Evolutionary conservation across 108 stramenopile genomes (phyloP).

Genomic region (Poteriospumella lacustris): DNA sequence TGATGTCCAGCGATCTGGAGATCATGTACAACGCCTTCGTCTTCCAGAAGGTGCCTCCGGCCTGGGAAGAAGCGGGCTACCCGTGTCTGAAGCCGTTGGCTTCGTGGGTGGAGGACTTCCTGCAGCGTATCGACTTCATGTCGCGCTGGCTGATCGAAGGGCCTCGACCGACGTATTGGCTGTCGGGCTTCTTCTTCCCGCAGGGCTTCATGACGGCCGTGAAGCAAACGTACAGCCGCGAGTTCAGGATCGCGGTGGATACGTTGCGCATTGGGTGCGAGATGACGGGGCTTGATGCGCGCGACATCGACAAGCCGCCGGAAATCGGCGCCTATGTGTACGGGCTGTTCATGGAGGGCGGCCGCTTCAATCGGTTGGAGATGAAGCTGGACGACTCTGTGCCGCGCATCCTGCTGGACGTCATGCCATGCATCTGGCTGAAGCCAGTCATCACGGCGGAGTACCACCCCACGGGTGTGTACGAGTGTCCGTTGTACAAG

Average conservation of each 20-base stretch:
- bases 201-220: slow-evolving; percentile 59
- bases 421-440: slow-evolving; percentile 55
- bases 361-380: slow-evolving; percentile 43
- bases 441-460: slow-evolving; percentile 34
- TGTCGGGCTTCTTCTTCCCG: slow-evolving; percentile 58
- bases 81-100: slow-evolving; percentile 56
- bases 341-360: slow-evolving; percentile 60
- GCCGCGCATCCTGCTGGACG: slow-evolving; percentile 40
- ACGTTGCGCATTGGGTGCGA: slow-evolving; percentile 40
- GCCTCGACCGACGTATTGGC: slow-evolving; percentile 51
- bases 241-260: slow-evolving; percentile 50
- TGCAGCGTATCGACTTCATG: slow-evolving; percentile 43
- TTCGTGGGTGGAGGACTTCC: slow-evolving; percentile 52
- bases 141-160: slow-evolving; percentile 44
- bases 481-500: slow-evolving; percentile 56
- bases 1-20: slow-evolving; percentile 55
- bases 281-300: slow-evolving; percentile 36
- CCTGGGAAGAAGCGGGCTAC: slow-evolving; percentile 54
- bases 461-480: slow-evolving; percentile 12
- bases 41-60: slow-evolving; percentile 49
- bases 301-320: slow-evolving; percentile 31
- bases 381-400: slow-evolving; percentile 44
- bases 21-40: slow-evolving; percentile 53
- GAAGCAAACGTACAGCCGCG: slow-evolving; percentile 51
- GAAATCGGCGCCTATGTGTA: slow-evolving; percentile 54